These are phyloP conservation scores for Plasmodium gallinaceum DNA, from an alignment of 169 alveolate genomes.

Conservation along the genomic window DNA sequence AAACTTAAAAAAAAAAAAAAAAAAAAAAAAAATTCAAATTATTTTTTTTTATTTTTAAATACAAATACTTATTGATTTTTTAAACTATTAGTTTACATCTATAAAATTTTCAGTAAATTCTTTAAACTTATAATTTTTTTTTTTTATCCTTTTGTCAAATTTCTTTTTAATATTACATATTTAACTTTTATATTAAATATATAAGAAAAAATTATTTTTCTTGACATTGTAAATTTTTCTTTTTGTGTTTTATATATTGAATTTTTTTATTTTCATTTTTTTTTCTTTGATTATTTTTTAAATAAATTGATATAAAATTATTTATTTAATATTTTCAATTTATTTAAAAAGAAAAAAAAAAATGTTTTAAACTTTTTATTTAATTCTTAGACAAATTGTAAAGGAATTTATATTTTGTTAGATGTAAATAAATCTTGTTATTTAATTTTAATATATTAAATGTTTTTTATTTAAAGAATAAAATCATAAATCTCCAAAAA, in stretches of 20 bases:
- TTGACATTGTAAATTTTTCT: slow-evolving; percentile 37
- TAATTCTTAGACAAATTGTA: slow-evolving; percentile 70
- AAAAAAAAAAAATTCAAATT: neutral
- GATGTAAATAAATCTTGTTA: slow-evolving; percentile 54
- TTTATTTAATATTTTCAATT: slow-evolving; percentile 33
- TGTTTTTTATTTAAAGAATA: slow-evolving; percentile 45
- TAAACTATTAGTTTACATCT: slow-evolving; percentile 49
- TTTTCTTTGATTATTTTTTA: slow-evolving; percentile 42
- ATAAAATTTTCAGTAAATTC: slow-evolving; percentile 27
- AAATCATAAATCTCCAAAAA: neutral
- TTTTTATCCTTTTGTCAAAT: slow-evolving; percentile 15
- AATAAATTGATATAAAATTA: slow-evolving; percentile 16
- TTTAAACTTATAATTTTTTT: slow-evolving; percentile 20
- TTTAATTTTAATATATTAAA: slow-evolving; percentile 13
- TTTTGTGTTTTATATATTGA: slow-evolving; percentile 32
- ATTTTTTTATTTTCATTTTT: slow-evolving; percentile 18
- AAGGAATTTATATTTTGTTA: slow-evolving; percentile 44
- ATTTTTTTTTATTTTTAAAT: slow-evolving; percentile 22
- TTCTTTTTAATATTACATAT: slow-evolving; percentile 12
- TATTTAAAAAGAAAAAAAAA: slow-evolving; percentile 24
- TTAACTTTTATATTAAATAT: too few relatives aligned
- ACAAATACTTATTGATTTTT: slow-evolving; percentile 25
- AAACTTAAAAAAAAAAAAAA: too few relatives aligned
- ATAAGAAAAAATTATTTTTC: too few relatives aligned
- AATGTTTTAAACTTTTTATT: slow-evolving; percentile 31